Conservation (phyloP, 1,284 basidiomycete species). For the Pascua sp. region DNA sequence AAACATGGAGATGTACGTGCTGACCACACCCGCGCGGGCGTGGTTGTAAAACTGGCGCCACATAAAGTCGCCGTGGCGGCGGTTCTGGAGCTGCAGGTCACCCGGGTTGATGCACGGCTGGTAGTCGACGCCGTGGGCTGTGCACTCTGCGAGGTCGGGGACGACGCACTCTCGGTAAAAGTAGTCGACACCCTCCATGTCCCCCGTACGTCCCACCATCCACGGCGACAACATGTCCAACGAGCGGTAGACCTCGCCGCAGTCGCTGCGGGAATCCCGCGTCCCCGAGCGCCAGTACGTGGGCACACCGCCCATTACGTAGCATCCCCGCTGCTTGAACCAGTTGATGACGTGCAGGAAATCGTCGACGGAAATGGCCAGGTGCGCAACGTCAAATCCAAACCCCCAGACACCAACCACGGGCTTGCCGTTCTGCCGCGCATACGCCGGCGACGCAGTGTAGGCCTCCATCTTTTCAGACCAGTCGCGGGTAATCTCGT, state of each 20-base stretch:
- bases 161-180: conserved; percentile 9
- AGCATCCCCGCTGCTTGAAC: conserved; percentile 12
- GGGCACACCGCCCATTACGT: conserved; percentile 20
- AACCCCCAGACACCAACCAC: conserved; percentile 22
- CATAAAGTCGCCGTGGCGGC: conserved; percentile 19
- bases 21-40: conserved; percentile 3
- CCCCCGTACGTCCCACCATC: conserved; percentile 19
- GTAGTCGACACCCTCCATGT: conserved; percentile 10
- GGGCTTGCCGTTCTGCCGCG: conserved; percentile 17
- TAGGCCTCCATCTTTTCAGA: conserved; percentile 11
- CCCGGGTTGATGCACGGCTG: conserved; percentile 21
- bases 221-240: conserved; percentile 20
- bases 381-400: conserved; percentile 17
- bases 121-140: conserved; percentile 13
- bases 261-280: conserved; percentile 12
- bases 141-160: conserved; percentile 8
- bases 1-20: conserved; percentile 19
- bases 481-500: conserved; percentile 17
- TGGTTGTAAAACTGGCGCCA: conserved; percentile 21
- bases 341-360: conserved; percentile 15
- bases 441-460: conserved; percentile 8
- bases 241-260: conserved; percentile 11
- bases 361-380: conserved; percentile 2
- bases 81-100: conserved; percentile 9
- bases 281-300: conserved; percentile 16